Percentiles rank a stretch among this genome's conserved stretches.
phyloP scores from a whole-genome alignment of 805 yeast species.

The Metschnikowia chrysomelidarum region DNA sequence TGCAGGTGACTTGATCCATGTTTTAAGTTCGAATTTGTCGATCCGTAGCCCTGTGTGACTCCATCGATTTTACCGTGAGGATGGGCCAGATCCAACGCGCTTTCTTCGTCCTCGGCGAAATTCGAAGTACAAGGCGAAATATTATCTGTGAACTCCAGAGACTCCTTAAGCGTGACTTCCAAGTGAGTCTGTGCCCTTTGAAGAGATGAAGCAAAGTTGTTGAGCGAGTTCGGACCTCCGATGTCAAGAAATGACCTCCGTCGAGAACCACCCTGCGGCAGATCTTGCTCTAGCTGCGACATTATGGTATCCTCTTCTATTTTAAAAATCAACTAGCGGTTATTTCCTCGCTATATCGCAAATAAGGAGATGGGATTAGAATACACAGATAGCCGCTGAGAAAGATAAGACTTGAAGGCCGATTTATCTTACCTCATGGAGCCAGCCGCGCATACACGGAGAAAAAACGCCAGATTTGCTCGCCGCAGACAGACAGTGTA shows the following conservation, averaged over 20 bases:
- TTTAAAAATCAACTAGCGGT: too few relatives aligned
- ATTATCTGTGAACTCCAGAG: constrained; percentile 1
- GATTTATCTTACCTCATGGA: too few relatives aligned
- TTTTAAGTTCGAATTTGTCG: not conserved
- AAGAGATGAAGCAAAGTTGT: constrained; percentile 41
- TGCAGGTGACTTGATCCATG: too few relatives aligned
- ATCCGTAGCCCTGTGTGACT: too few relatives aligned
- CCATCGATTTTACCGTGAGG: too few relatives aligned
- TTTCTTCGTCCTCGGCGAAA: not conserved
- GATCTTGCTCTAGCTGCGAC: not conserved
- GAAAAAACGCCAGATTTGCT: too few relatives aligned
- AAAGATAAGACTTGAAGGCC: too few relatives aligned
- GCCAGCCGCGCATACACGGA: too few relatives aligned
- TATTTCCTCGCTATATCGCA: too few relatives aligned
- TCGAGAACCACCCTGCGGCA: constrained; percentile 8
- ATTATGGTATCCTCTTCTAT: not conserved
- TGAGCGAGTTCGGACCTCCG: constrained; percentile 37
- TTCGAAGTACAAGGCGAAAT: constrained; percentile 20
- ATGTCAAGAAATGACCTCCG: constrained; percentile 31
- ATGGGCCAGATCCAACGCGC: not conserved
- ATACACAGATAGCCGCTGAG: too few relatives aligned
- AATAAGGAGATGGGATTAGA: too few relatives aligned
- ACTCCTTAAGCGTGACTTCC: constrained; percentile 5
- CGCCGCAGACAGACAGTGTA: too few relatives aligned
- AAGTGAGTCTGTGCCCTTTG: constrained; percentile 31